These are phyloP conservation scores for Xerocomus amazonicus DNA, from an alignment of 1,284 basidiomycete genomes.

Conservation along the genomic window DNA sequence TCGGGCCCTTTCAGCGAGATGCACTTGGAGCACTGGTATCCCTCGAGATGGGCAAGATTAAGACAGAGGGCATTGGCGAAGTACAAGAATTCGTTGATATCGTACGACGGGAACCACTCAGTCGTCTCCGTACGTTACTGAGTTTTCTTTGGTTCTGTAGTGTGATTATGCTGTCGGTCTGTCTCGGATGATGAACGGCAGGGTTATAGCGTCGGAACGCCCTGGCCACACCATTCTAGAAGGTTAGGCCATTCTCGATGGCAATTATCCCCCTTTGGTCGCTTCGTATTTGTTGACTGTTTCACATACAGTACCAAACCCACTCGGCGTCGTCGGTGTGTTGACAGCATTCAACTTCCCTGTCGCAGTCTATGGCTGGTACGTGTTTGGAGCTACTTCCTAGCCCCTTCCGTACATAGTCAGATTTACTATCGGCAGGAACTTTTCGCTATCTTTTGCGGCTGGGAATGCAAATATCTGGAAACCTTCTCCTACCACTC, in stretches of 20 bases:
- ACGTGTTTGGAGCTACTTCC: constrained; percentile 11
- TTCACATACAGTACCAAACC: constrained; percentile 73
- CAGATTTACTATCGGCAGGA: constrained; percentile 50
- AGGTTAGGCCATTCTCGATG: constrained; percentile 41
- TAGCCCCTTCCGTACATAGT: constrained; percentile 1
- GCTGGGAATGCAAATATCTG: constrained; percentile 93
- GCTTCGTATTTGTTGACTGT: constrained; percentile 8
- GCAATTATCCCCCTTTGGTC: constrained; percentile 3
- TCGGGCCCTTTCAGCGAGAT: constrained; percentile 49
- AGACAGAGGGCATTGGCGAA: constrained; percentile 88
- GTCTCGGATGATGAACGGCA: constrained; percentile 89
- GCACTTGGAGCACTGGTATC: constrained; percentile 82
- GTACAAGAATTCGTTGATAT: constrained; percentile 96
- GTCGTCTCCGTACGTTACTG: constrained; percentile 13
- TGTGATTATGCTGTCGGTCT: constrained; percentile 79
- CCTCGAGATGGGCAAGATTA: constrained; percentile 96
- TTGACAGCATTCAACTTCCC: constrained; percentile 95
- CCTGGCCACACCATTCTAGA: constrained; percentile 90
- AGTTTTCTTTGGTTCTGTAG: constrained; percentile 28
- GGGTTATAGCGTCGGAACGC: constrained; percentile 80
- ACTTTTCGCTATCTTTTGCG: constrained; percentile 83
- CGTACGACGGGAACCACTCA: constrained; percentile 39
- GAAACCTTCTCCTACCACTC: constrained; percentile 92
- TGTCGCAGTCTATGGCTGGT: constrained; percentile 87
- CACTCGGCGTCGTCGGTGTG: constrained; percentile 88